Evolutionary conservation across 805 yeast species (phyloP).

Genomic region (Metschnikowia kunwiensis): DNA sequence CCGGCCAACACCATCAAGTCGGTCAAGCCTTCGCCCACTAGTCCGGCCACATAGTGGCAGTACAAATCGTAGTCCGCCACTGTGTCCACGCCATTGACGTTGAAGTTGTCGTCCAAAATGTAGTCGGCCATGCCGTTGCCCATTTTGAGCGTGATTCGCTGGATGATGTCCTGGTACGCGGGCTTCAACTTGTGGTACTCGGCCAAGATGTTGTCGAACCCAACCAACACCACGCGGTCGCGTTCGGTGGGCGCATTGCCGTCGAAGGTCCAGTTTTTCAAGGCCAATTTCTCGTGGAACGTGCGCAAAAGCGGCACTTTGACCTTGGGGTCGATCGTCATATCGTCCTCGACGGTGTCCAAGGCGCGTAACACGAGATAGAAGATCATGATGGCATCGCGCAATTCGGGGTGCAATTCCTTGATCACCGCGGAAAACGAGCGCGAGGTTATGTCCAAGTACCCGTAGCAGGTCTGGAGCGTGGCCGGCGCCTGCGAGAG

Average conservation of each 20-base stretch:
- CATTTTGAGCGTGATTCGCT: slow-evolving; percentile 78
- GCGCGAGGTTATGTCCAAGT: slow-evolving; percentile 72
- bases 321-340: slow-evolving; percentile 68
- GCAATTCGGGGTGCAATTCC: slow-evolving; percentile 86
- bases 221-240: slow-evolving; percentile 77
- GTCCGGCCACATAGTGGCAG: slow-evolving; percentile 96
- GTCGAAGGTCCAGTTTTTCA: slow-evolving; percentile 76
- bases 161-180: slow-evolving; percentile 73
- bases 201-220: slow-evolving; percentile 64
- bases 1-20: slow-evolving; percentile 72
- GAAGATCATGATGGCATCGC: slow-evolving; percentile 78
- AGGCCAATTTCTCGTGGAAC: slow-evolving; percentile 61
- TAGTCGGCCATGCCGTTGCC: slow-evolving; percentile 98
- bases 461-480: slow-evolving; percentile 61
- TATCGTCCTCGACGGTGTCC: slow-evolving; percentile 96
- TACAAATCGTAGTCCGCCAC: slow-evolving; percentile 81
- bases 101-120: slow-evolving; percentile 71
- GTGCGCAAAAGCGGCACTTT: slow-evolving; percentile 72
- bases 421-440: slow-evolving; percentile 92
- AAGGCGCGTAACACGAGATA: slow-evolving; percentile 84
- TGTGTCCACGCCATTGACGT: slow-evolving; percentile 74
- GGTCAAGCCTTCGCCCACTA: slow-evolving; percentile 95
- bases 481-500: slow-evolving; percentile 23
- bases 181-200: slow-evolving; percentile 74
- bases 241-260: slow-evolving; percentile 74